Percentiles rank a stretch among this genome's conserved stretches.
phyloP scores from a whole-genome alignment of 2,329 filamentous ascomycete genomes.

The Aspergillus brasiliensis region DNA sequence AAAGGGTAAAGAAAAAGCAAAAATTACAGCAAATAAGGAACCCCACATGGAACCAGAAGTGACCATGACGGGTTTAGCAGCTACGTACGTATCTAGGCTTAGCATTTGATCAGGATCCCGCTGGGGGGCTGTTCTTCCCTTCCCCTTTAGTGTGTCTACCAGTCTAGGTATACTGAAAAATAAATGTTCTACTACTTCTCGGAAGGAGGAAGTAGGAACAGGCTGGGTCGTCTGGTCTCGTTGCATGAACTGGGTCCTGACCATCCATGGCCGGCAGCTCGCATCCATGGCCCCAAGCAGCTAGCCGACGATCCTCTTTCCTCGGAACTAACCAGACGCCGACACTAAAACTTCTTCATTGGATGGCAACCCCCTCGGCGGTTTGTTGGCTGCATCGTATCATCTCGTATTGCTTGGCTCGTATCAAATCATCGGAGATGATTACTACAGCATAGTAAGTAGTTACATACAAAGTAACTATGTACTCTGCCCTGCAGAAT shows the following conservation, averaged over 20 bases:
- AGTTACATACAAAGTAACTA: not conserved
- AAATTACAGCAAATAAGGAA: not conserved
- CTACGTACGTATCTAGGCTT: no score
- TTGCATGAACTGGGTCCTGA: not conserved
- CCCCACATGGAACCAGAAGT: constrained; percentile 1
- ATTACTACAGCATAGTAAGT: not conserved
- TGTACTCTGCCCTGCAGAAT: not conserved
- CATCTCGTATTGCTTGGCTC: not conserved
- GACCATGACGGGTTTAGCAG: not conserved
- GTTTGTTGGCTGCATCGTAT: not conserved
- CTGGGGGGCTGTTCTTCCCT: not conserved
- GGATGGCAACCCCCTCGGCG: not conserved
- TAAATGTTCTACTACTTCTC: no score
- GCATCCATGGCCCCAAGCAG: constrained; percentile 5
- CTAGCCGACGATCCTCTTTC: constrained; percentile 8
- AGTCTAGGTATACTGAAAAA: not conserved
- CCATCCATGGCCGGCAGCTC: not conserved
- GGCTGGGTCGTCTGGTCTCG: not conserved
- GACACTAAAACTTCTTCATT: not conserved
- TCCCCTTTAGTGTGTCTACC: not conserved
- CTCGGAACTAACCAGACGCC: constrained; percentile 1
- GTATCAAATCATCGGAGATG: not conserved
- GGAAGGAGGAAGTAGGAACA: no score
- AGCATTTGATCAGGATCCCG: not conserved
- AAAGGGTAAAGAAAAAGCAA: constrained; percentile 5